Conservation (phyloP, 352 stramenopile genomes). For the Phytophthora hybrid region DNA sequence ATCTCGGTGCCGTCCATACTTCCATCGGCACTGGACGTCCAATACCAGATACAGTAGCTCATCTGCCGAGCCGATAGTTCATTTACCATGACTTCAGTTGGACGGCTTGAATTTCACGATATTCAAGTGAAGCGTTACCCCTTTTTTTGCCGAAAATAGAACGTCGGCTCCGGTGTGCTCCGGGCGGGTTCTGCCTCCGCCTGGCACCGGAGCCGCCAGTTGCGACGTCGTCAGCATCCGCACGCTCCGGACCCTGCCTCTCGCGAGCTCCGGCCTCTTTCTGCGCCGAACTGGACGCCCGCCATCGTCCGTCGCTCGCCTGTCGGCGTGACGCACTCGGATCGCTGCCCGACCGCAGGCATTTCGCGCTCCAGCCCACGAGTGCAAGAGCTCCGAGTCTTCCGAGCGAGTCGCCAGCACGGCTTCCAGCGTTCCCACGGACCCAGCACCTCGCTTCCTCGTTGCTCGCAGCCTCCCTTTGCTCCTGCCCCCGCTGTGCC, state of each 20-base stretch:
- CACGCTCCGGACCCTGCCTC: constrained; percentile 20
- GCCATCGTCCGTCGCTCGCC: constrained; percentile 31
- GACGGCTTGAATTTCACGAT: no score
- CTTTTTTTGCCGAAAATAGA: no score
- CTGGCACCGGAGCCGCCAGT: constrained; percentile 8
- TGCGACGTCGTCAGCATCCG: constrained; percentile 13
- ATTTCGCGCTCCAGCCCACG: constrained; percentile 34
- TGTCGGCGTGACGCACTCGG: constrained; percentile 30
- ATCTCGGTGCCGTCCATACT: no score
- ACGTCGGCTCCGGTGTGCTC: no score
- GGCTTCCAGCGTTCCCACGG: constrained; percentile 19
- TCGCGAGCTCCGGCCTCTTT: constrained; percentile 36
- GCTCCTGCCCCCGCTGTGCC: background rate
- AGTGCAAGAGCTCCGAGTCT: constrained; percentile 25
- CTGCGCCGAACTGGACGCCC: constrained; percentile 39
- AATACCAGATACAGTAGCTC: no score
- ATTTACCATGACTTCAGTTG: no score
- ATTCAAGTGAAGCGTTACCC: constrained; percentile 23
- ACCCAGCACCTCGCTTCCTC: background rate
- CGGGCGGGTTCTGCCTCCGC: no score
- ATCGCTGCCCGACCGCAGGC: constrained; percentile 9
- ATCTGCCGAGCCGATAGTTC: no score
- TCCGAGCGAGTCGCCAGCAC: constrained; percentile 21
- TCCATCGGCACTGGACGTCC: no score
- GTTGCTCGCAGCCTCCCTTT: background rate